These are phyloP conservation scores for Neofusicoccum laricinum DNA, from an alignment of 2,329 filamentous ascomycete species.

Conservation along the genomic window DNA sequence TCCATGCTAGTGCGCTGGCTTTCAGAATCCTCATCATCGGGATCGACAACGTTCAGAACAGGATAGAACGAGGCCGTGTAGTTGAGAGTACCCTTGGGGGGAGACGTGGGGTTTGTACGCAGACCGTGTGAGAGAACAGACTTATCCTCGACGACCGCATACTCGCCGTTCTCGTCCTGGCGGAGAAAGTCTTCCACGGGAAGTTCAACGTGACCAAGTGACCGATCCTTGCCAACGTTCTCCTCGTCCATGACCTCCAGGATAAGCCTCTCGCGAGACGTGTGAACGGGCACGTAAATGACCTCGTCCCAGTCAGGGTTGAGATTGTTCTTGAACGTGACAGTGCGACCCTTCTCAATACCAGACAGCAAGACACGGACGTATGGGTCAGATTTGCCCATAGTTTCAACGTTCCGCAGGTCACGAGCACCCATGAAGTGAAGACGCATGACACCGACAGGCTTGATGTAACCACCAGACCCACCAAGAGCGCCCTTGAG, in stretches of 20 bases:
- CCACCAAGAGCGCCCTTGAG: conserved; percentile 73
- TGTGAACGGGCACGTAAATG: conserved; percentile 89
- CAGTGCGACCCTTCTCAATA: conserved; percentile 84
- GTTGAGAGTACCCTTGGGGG: conserved; percentile 73
- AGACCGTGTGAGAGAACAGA: conserved; percentile 64
- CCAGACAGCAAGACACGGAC: conserved; percentile 84
- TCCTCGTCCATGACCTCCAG: conserved; percentile 98
- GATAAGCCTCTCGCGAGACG: conserved; percentile 74
- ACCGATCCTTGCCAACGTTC: conserved; percentile 84
- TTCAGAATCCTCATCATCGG: conserved; percentile 66
- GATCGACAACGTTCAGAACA: conserved; percentile 80
- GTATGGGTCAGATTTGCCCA: conserved; percentile 97
- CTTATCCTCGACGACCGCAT: conserved; percentile 74
- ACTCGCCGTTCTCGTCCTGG: conserved; percentile 78
- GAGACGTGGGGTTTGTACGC: conserved; percentile 68
- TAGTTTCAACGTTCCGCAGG: conserved; percentile 86
- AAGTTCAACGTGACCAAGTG: conserved; percentile 77
- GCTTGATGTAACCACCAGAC: conserved; percentile 85
- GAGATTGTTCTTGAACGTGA: conserved; percentile 93
- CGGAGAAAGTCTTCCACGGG: conserved; percentile 73
- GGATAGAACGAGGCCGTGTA: conserved; percentile 91
- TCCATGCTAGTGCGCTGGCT: conserved; percentile 19
- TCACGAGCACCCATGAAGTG: conserved; percentile 82
- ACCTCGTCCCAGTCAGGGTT: conserved; percentile 96
- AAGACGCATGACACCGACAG: conserved; percentile 91